Percentiles rank a stretch among this genome's conserved stretches.
Conservation (phyloP, 2,329 filamentous ascomycete species). For the Fusarium napiforme region DNA sequence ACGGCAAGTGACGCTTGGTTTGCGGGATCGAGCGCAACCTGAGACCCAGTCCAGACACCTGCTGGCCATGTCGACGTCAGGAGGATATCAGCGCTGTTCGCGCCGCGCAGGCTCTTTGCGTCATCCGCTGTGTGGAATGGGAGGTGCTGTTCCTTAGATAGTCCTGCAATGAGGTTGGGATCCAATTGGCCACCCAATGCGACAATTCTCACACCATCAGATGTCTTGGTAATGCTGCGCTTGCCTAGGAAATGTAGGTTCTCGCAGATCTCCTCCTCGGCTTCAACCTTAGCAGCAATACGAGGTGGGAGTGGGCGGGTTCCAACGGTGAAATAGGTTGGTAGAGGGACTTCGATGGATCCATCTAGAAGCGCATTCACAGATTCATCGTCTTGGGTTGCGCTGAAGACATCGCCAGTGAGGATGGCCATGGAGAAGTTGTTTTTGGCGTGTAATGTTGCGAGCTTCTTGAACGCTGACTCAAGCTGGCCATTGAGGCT, state of each 20-base stretch:
- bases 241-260: conserved; percentile 93
- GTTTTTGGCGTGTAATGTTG: conserved; percentile 85
- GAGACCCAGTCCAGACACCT: conserved; percentile 75
- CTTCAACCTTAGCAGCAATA: conserved; percentile 78
- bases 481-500: conserved; percentile 82
- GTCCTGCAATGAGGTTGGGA: conserved; percentile 66
- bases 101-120: conserved; percentile 78
- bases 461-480: conserved; percentile 81
- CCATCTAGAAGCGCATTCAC: conserved; percentile 76
- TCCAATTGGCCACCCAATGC: conserved; percentile 81
- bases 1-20: conserved; percentile 62
- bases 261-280: conserved; percentile 80
- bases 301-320: conserved; percentile 74
- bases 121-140: conserved; percentile 83
- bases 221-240: conserved; percentile 86
- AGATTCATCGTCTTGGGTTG: conserved; percentile 66
- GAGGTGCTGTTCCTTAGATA: conserved; percentile 78
- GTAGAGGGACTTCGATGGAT: conserved; percentile 77
- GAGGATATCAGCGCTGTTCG: conserved; percentile 84
- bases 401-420: conserved; percentile 82
- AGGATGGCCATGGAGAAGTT: conserved; percentile 87
- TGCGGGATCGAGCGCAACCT: conserved; percentile 66
- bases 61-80: conserved; percentile 89
- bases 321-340: conserved; percentile 92
- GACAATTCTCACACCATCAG: conserved; percentile 89